A percentile compares a stretch with the other conserved stretches of the same genome.
These are phyloP conservation scores for Zymoseptoria passerinii DNA, from an alignment of 2,329 filamentous ascomycete species.

Conservation along the genomic window DNA sequence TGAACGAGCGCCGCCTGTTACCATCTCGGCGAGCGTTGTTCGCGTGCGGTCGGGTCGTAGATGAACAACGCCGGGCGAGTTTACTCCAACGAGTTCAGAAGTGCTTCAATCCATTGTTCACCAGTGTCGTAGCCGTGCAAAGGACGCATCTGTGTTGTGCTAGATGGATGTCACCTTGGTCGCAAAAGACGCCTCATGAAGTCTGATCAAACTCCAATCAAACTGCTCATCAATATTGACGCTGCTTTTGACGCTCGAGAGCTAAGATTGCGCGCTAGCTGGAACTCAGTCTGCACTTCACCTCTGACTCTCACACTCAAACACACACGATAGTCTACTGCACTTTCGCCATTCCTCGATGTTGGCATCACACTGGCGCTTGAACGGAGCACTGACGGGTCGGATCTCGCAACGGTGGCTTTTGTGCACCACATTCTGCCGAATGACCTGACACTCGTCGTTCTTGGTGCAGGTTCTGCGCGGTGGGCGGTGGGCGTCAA, in stretches of 20 bases:
- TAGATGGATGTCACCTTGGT: neutral
- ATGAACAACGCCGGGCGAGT: no score
- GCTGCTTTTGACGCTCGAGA: no score
- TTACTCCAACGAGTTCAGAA: no score
- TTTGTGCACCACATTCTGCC: neutral
- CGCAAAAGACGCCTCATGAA: neutral
- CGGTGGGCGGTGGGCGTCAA: neutral
- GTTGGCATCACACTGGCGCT: neutral
- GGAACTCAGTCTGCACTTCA: neutral
- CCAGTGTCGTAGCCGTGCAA: no score
- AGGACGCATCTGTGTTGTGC: no score
- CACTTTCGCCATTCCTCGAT: neutral
- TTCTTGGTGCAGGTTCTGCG: neutral
- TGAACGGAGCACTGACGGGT: neutral
- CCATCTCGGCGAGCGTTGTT: no score
- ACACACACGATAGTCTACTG: neutral
- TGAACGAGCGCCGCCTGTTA: no score
- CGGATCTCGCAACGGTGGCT: neutral
- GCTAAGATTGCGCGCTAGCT: neutral
- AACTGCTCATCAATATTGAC: neutral
- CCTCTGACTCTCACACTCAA: neutral
- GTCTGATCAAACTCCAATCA: neutral
- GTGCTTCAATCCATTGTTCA: no score
- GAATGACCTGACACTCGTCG: neutral
- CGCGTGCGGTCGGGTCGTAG: no score